Evolutionary conservation across 106 monocot genomes (phyloP), one percentile per base, ranked within the genome.

Genomic region (Iris macrosiphon): DNA sequence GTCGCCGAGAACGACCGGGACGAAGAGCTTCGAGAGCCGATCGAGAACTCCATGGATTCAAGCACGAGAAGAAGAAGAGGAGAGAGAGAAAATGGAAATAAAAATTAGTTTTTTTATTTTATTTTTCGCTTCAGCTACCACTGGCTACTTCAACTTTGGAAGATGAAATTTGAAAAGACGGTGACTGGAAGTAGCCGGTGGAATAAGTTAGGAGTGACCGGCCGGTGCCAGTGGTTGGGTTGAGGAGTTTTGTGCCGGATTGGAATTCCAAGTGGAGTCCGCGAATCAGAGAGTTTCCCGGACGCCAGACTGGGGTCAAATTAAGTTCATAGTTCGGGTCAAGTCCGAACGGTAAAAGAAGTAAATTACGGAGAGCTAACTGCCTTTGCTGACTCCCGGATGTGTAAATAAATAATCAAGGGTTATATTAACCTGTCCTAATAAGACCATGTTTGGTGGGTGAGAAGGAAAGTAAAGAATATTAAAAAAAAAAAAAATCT

Each of bases 231-330:
- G 12, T 0, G 22, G 53, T 53, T 46, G 44, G 7, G 55, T n/a
- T n/a, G n/a, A n/a, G n/a, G 6, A 25, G 27, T 11, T 15, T 13
- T 62, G 51, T 66, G 53, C 28, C 59, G 23, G 62, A 61, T 68
- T 75, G 75, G 68, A 75, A 49, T 75, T 49, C 47, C 49, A 60
- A 45, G 60, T 73, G 38, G 42, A 58, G 60, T 73, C 73, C 73
- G 75, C 55, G 73, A 66, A 66, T 66, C 49, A 45, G 22, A 4
- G 12, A 15, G 37, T n/a, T n/a, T n/a, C n/a, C 58, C 41, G 59
- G 40, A 43, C 12, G 41, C 29, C 12, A 35, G 23, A 40, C 16
- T 25, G 5, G 3, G 29, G 40, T 68, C 62, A 75, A 75, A 63
- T 68, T 9, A 15, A 25, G 67, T 68, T 68, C 23, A 23, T 18